A percentile compares a stretch with the other conserved stretches of the same genome.
Conservation (phyloP, 163 green algal genomes). For the Chlorella variabilis region DNA sequence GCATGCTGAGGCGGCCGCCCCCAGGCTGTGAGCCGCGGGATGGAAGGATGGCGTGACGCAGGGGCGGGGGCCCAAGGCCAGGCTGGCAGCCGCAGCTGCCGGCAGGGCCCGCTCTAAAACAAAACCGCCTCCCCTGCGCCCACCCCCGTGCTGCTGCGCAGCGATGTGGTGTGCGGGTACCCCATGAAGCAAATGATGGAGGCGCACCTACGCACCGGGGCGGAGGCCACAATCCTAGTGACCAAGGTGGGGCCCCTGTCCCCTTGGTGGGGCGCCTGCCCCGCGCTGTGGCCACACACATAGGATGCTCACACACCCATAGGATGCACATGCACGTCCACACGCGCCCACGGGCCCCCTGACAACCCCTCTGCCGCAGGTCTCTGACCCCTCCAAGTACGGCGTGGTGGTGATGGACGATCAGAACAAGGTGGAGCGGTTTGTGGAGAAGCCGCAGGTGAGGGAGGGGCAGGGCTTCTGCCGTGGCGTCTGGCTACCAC, state of each 20-base stretch:
- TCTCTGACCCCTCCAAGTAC: slow-evolving; percentile 97
- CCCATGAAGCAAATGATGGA: slow-evolving; percentile 81
- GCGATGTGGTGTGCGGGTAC: slow-evolving; percentile 89
- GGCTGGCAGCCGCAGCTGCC: too few species aligned
- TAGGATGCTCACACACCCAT: too few species aligned
- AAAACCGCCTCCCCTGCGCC: too few species aligned
- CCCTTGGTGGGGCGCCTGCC: too few species aligned
- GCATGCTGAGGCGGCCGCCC: neutral
- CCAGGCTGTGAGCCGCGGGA: too few species aligned
- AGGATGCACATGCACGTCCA: too few species aligned
- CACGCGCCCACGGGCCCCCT: too few species aligned
- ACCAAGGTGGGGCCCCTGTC: slow-evolving; percentile 64
- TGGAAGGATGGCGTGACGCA: too few species aligned
- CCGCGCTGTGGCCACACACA: too few species aligned
- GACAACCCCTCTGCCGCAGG: slow-evolving; percentile 60
- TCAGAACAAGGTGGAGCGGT: slow-evolving; percentile 86
- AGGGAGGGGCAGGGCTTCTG: neutral
- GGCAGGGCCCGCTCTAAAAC: too few species aligned
- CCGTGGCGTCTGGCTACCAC: too few species aligned
- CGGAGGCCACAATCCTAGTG: slow-evolving; percentile 84
- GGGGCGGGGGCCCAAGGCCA: too few species aligned
- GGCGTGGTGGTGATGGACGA: slow-evolving; percentile 96
- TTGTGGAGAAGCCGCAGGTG: slow-evolving; percentile 98
- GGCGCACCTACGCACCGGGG: slow-evolving; percentile 67
- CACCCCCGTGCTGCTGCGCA: neutral